Base-by-base conservation (phyloP, 2,329 filamentous ascomycete species). In the Aspergillus nomiae region DNA sequence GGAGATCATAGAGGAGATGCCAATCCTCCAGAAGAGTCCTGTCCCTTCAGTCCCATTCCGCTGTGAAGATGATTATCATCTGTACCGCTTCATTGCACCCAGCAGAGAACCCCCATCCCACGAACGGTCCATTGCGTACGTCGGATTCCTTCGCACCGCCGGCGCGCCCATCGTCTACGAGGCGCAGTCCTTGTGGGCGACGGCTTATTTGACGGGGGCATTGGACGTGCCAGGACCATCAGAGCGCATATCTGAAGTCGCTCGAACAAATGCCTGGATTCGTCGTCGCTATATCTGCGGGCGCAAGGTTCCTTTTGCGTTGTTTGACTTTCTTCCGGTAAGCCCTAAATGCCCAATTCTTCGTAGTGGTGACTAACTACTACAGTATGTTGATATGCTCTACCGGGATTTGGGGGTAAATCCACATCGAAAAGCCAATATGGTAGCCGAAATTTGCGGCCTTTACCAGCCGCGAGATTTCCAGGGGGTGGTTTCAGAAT, bases 251-350 rank as follows among this genome's bases (percentile, higher is more conserved):
- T n/a, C 60, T 10, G 76, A 77, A 59, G 69, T 70, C 5, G 70
- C 76, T 1, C 58, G 58, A n/a, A 77, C 67, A 65, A 77, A 74
- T 50, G 71, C 66, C 1, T 78, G 77, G 76, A 70, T 70, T 8
- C 58, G 68, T 6, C 76, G 75, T 65, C 64, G 77, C 26, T 79
- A 79, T 63, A 51, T 73, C 1, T 60, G 60, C 26, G 77, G 77
- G 21, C 55, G 60, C 34, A 76, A 74, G 56, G 66, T 72, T 57
- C 53, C 75, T 3, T 77, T 76, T 56, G 62, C 68, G 11, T 69
- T 78, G 14, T 77, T 68, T 59, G 75, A 77, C 59, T 77, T 72
- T 55, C 41, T 76, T 6, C 58, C 74, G 2, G 73, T 75, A 65
- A 67, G 70, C 70, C 7, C 54, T 14, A 28, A 16, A 11, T 32